phyloP scores from a whole-genome alignment of 345 rosid genomes.

The Reutealis trisperma region DNA sequence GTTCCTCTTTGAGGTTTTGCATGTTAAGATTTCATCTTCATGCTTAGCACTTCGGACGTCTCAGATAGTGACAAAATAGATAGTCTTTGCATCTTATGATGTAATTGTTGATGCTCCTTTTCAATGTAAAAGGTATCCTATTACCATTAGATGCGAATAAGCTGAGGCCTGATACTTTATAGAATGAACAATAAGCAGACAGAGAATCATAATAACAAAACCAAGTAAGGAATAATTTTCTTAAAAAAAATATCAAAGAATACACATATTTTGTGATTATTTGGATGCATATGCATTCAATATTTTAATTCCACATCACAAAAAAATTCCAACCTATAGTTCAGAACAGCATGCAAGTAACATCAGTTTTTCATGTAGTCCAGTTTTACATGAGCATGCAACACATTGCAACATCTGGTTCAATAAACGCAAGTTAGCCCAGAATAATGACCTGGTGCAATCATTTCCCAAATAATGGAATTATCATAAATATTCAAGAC shows the following conservation, averaged over 20 bases:
- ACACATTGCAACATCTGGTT: not conserved
- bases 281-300: not conserved
- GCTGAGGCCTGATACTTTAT: not conserved
- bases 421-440: not conserved
- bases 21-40: not conserved
- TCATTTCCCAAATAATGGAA: not conserved
- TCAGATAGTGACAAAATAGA: not conserved
- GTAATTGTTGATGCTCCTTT: not conserved
- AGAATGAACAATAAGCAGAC: not conserved
- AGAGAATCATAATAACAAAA: not conserved
- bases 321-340: not conserved
- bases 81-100: not conserved
- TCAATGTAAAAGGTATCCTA: not conserved
- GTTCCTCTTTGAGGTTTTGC: not conserved
- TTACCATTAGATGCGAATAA: not conserved
- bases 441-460: not conserved
- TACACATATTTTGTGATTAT: not conserved
- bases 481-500: not conserved
- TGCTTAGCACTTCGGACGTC: not conserved
- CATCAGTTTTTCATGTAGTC: not conserved
- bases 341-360: not conserved
- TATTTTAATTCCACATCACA: not conserved
- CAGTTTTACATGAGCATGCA: not conserved
- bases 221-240: not conserved
- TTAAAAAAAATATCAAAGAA: too few relatives aligned